These are phyloP conservation scores for Lactarius indigo DNA, from an alignment of 768 basidiomycete species.

Conservation along the genomic window DNA sequence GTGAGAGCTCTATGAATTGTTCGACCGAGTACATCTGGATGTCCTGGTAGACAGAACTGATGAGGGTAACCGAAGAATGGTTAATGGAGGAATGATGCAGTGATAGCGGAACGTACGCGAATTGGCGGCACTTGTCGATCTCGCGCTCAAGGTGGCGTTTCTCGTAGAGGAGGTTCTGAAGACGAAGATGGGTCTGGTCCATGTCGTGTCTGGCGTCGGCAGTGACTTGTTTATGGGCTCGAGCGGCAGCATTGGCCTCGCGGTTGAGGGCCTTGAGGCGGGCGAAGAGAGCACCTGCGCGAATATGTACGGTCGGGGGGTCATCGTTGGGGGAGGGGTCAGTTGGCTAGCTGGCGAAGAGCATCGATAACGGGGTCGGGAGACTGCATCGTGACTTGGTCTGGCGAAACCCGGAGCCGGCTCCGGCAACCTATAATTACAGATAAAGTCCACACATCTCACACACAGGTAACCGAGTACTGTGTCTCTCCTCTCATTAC, in stretches of 20 bases:
- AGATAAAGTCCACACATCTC: background rate
- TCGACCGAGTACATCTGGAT: constrained; percentile 68
- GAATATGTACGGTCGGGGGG: constrained; percentile 51
- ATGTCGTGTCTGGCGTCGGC: constrained; percentile 77
- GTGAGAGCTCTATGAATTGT: constrained; percentile 68
- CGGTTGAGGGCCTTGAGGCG: constrained; percentile 79
- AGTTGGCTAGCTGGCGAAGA: constrained; percentile 61
- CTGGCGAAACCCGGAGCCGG: background rate
- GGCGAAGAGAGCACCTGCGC: constrained; percentile 72
- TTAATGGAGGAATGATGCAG: background rate
- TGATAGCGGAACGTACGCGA: constrained; percentile 57
- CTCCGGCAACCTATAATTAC: background rate
- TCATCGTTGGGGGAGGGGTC: constrained; percentile 43
- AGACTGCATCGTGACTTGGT: constrained; percentile 22
- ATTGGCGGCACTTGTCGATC: constrained; percentile 90
- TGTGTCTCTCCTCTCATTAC: constrained; percentile 28
- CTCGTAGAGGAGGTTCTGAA: constrained; percentile 87
- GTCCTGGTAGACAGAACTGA: constrained; percentile 85
- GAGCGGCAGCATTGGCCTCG: constrained; percentile 65
- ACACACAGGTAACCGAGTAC: background rate
- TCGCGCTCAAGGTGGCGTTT: constrained; percentile 87
- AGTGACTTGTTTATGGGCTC: constrained; percentile 67
- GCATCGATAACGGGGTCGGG: constrained; percentile 55
- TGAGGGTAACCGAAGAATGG: background rate
- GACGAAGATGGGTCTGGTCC: constrained; percentile 83